These are phyloP conservation scores for Solanum clarkiae DNA, from an alignment of 257 asterid genomes.

Conservation along the genomic window DNA sequence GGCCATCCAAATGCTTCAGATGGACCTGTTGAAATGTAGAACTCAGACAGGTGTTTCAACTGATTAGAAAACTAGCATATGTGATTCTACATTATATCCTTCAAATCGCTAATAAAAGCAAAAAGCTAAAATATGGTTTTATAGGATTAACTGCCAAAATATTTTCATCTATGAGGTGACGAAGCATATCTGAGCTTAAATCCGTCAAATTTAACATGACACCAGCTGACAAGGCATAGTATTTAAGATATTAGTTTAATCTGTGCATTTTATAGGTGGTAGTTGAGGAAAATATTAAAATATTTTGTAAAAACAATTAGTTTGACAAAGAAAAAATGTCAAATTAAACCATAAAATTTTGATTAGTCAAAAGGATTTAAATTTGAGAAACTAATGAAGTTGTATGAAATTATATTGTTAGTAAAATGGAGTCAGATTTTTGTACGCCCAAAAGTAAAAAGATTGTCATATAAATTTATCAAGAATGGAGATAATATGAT, in stretches of 20 bases:
- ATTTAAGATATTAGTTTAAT: neutral
- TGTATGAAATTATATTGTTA: neutral
- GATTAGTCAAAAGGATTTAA: neutral
- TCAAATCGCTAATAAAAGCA: neutral
- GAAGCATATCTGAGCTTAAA: neutral
- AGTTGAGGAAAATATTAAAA: neutral
- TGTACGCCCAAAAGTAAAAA: neutral
- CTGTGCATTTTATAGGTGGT: neutral
- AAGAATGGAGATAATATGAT: neutral
- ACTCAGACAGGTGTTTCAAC: neutral
- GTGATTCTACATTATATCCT: neutral
- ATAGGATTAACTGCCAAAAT: neutral
- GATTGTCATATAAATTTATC: neutral
- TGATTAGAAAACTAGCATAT: neutral
- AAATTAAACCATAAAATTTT: neutral
- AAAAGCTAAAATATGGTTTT: neutral
- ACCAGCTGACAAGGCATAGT: neutral
- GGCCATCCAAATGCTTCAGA: constrained; percentile 97
- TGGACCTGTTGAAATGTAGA: constrained; percentile 53
- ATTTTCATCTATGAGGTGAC: neutral
- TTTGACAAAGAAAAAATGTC: neutral
- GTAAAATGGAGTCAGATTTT: neutral
- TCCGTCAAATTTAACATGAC: neutral
- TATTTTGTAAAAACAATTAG: neutral
- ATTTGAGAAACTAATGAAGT: neutral